Conservation (phyloP, 768 basidiomycete species). For the Pisolithus marmoratus region DNA sequence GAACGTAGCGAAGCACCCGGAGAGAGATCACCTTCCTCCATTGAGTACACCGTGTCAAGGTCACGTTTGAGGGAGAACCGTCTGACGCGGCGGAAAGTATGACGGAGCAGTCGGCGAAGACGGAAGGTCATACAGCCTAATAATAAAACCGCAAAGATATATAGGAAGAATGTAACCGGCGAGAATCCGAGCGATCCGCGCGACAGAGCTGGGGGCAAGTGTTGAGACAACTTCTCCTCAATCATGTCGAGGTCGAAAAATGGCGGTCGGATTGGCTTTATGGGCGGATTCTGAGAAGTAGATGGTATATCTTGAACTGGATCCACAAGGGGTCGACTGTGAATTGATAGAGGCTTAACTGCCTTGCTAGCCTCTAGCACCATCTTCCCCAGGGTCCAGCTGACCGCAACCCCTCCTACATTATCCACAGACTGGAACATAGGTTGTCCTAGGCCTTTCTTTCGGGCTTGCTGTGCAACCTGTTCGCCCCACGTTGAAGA, state of each 20-base stretch:
- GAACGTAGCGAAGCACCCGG: constrained; percentile 14
- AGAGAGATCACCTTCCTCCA: constrained; percentile 41
- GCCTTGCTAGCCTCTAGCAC: constrained; percentile 94
- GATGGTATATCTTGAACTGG: constrained; percentile 64
- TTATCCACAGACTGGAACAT: constrained; percentile 91
- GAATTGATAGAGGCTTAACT: constrained; percentile 46
- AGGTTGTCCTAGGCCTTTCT: constrained; percentile 77
- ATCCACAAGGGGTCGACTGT: constrained; percentile 58
- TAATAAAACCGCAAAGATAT: constrained; percentile 38
- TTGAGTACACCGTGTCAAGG: constrained; percentile 25
- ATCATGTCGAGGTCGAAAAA: constrained; percentile 54
- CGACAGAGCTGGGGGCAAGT: constrained; percentile 57
- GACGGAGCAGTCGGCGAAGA: constrained; percentile 50
- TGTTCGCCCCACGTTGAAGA: constrained; percentile 60
- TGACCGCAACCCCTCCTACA: constrained; percentile 91
- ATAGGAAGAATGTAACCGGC: constrained; percentile 56
- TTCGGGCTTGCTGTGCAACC: constrained; percentile 68
- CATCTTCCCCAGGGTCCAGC: constrained; percentile 99
- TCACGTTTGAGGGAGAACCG: constrained; percentile 35
- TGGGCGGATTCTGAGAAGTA: constrained; percentile 39
- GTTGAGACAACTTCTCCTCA: constrained; percentile 61
- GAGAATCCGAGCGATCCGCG: constrained; percentile 70
- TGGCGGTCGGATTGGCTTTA: constrained; percentile 60
- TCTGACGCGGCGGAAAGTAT: constrained; percentile 37
- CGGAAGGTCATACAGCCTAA: constrained; percentile 45